Evolutionary conservation across 164 flowering plant species (phyloP).

Genomic region (grape (Vitis vinifera)): DNA sequence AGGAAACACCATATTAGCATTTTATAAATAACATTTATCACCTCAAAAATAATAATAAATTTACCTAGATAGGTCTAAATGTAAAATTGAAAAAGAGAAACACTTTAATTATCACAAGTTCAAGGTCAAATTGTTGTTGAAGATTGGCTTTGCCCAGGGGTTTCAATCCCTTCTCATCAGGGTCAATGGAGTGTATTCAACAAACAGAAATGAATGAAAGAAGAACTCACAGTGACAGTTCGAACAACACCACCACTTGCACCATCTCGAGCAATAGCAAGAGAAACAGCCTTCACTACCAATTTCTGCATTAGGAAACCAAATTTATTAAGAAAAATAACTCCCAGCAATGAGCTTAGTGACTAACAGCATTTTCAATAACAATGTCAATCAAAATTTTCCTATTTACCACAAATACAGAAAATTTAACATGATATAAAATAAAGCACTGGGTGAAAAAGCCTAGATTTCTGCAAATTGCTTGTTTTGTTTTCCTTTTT

Average conservation of each 20-base stretch:
- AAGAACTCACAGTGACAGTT: conserved; percentile 78
- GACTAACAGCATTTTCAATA: too few species aligned
- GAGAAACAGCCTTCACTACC: conserved; percentile 96
- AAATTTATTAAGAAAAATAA: neutral
- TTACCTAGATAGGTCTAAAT: too few species aligned
- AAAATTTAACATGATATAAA: too few species aligned
- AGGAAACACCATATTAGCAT: neutral
- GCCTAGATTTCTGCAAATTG: too few species aligned
- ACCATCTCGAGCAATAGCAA: conserved; percentile 99
- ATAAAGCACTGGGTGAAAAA: too few species aligned
- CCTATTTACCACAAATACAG: too few species aligned
- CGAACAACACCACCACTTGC: conserved; percentile 99
- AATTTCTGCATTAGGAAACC: conserved; percentile 55
- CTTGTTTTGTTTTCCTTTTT: too few species aligned
- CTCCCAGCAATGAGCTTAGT: too few species aligned
- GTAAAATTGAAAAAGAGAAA: too few species aligned
- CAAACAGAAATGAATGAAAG: neutral
- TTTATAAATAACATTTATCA: neutral
- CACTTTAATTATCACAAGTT: neutral
- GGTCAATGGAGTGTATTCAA: neutral
- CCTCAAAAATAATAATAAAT: too few species aligned
- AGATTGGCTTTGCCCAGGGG: too few species aligned
- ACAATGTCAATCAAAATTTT: too few species aligned
- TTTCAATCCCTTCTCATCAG: neutral
- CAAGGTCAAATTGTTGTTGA: neutral